Evolutionary conservation across 2,329 filamentous ascomycete species (phyloP), one percentile per base, ranked within the genome.

Genomic region (Fusarium brachygibbosum): DNA sequence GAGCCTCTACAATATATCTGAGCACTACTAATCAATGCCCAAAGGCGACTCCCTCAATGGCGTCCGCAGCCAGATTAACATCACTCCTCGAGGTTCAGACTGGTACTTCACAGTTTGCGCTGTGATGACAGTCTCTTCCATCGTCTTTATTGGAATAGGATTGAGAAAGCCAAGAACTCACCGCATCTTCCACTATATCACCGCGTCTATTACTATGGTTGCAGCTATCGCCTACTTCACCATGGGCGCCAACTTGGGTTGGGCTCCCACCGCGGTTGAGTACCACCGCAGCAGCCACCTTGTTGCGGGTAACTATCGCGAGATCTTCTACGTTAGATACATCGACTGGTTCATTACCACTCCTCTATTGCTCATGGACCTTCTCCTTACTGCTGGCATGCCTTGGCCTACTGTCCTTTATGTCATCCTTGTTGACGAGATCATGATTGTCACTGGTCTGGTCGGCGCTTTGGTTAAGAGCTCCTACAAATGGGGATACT

Each of bases 41-140:
- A 3, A 6, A 66, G 65, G 68, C 7, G 25, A 37, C 14, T 50
- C 11, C 2, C 44, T 71, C 25, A 71, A 71, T 37, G 67, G 68
- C 1, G 40, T 64, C 10, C 35, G 13, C 0, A 68, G 84, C 17
- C 82, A 90, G 72, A 85, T 91, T 40, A 80, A 81, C 66, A 88
- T 91, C 71, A 90, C 87, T 13, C 80, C 77, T 19, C 86, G 78
- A 73, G 89, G 87, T 16, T 90, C 87, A 1, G 83, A 90, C 75
- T 89, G 86, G 81, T 89, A 90, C 74, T 91, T 85, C 78, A 80
- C 89, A 10, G 84, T 90, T 17, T 87, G 83, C 65, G 84, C 87
- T 2, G 76, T 88, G 46, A 91, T 91, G 87, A 83, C 80, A 3
- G 62, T 84, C 4, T 76, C 84, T 0, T 87, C 86, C 2, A 75